phyloP scores from a whole-genome alignment of 768 basidiomycete species.

The Auriscalpium microsporum region DNA sequence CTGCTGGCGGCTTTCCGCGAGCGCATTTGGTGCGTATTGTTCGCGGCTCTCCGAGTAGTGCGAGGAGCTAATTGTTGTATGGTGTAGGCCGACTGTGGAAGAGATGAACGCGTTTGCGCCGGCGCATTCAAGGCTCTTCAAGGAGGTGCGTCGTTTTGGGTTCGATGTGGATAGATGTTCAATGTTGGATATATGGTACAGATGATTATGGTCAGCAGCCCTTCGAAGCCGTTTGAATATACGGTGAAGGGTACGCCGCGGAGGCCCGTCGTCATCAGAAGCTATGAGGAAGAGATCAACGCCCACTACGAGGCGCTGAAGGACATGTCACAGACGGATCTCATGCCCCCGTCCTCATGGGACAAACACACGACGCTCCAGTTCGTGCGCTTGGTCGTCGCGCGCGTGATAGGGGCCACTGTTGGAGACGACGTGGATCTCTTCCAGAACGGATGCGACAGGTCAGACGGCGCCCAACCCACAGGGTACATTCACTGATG shows the following conservation, averaged over 20 bases:
- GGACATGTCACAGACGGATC: constrained; percentile 23
- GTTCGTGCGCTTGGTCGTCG: constrained; percentile 28
- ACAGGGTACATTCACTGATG: too few species aligned
- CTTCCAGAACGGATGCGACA: constrained; percentile 2
- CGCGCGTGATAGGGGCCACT: constrained; percentile 21
- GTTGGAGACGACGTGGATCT: constrained; percentile 18
- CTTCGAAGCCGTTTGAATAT: constrained; percentile 33
- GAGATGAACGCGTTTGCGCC: constrained; percentile 34
- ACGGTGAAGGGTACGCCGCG: constrained; percentile 34
- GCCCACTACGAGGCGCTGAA: constrained; percentile 27
- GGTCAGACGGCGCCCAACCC: not conserved
- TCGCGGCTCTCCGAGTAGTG: not conserved
- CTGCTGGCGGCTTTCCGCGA: constrained; percentile 19
- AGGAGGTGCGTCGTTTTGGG: constrained; percentile 25
- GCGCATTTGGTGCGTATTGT: constrained; percentile 6
- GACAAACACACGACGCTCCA: constrained; percentile 13
- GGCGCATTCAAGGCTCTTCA: constrained; percentile 37
- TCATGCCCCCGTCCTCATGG: constrained; percentile 22
- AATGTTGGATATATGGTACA: constrained; percentile 6
- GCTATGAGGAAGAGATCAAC: constrained; percentile 35
- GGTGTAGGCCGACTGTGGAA: constrained; percentile 33
- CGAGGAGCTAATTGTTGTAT: not conserved
- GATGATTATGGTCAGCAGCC: constrained; percentile 36
- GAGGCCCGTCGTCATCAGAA: constrained; percentile 27
- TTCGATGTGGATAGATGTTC: not conserved